Base-by-base conservation (phyloP, 2,329 filamentous ascomycete species). In the Mollisiaceae sp. region DNA sequence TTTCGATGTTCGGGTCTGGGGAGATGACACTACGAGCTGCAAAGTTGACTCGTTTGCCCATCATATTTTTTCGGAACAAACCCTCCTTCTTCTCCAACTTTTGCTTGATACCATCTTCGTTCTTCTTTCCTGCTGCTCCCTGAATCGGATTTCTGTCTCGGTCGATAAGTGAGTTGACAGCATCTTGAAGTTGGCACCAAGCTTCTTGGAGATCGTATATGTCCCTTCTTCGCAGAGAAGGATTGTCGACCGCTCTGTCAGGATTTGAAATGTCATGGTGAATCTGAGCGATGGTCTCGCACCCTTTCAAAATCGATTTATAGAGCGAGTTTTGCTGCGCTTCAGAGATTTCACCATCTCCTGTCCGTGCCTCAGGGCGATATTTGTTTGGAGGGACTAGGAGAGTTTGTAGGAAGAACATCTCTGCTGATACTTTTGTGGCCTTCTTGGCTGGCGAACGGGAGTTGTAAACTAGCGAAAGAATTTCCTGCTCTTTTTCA, bases 31-130 rank as follows among this genome's bases (percentile, higher is more conserved):
- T 97, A 77, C 95, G 91, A 43, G 95, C 95, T 59, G 95, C 95
- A 77, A 95, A 98, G 78, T 99, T 98, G 80, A 99, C 95, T 82
- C 95, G 93, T 83, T 99, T 99, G 67, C 95, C 95, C 95, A 99
- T 99, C 95, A 99, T 98, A 79, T 99, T 97, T 83, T 97, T 98
- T 73, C 95, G 86, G 83, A 99, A 99, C 36, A 99, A 84, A 70
- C 95, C 95, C 76, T 99, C 96, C 80, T 99, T 99, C 84, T 99
- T 99, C 80, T 99, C 95, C 35, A 99, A 85, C 76, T 94, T 91
- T 77, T 99, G 95, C 80, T 99, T 99, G 80, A 99, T 97, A 72
- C 96, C 95, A 69, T 97, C 94, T 67, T 96, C 92, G 61, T 92
- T 91, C 63, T 89, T 85, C 74, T 90, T 89, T 15, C 89, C 92